These are phyloP conservation scores for Aphanomyces cochlioides DNA, from an alignment of 352 stramenopile genomes.

Conservation along the genomic window DNA sequence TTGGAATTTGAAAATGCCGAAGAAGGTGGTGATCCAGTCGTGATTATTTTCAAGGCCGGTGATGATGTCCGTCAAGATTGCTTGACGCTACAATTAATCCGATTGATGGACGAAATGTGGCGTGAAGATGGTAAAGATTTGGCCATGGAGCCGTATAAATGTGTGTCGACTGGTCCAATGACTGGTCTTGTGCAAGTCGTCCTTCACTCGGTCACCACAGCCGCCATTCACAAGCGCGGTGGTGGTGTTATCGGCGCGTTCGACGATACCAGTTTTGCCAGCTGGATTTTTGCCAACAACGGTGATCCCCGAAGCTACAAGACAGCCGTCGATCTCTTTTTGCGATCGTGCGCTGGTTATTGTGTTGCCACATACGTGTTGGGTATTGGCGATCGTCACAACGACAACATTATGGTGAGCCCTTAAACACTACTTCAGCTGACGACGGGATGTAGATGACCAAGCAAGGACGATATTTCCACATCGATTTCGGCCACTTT, in stretches of 20 bases:
- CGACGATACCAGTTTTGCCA: conserved; percentile 78
- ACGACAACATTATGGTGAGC: conserved; percentile 95
- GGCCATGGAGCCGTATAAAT: conserved; percentile 89
- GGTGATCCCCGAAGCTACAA: conserved; percentile 60
- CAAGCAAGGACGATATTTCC: conserved; percentile 78
- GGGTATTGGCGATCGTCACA: conserved; percentile 93
- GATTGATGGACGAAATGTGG: conserved; percentile 92
- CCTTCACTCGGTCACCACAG: conserved; percentile 88
- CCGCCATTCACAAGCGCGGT: conserved; percentile 82
- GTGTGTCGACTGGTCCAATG: conserved; percentile 86
- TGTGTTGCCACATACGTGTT: conserved; percentile 93
- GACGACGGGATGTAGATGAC: conserved; percentile 45
- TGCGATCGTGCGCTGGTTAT: conserved; percentile 86
- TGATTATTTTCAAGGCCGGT: conserved; percentile 93
- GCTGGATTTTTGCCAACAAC: conserved; percentile 84
- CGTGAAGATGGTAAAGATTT: conserved; percentile 88
- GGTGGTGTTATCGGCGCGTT: conserved; percentile 81
- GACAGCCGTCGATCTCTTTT: conserved; percentile 80
- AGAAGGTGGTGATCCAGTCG: conserved; percentile 63
- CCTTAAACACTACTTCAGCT: neutral
- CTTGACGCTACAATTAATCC: conserved; percentile 89
- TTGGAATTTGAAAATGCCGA: conserved; percentile 85
- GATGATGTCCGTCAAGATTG: conserved; percentile 94
- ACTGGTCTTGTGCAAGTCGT: conserved; percentile 91
- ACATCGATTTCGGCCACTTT: conserved; percentile 88